Evolutionary conservation across 768 basidiomycete species (phyloP).

Genomic region (Rubroboletus satanas): DNA sequence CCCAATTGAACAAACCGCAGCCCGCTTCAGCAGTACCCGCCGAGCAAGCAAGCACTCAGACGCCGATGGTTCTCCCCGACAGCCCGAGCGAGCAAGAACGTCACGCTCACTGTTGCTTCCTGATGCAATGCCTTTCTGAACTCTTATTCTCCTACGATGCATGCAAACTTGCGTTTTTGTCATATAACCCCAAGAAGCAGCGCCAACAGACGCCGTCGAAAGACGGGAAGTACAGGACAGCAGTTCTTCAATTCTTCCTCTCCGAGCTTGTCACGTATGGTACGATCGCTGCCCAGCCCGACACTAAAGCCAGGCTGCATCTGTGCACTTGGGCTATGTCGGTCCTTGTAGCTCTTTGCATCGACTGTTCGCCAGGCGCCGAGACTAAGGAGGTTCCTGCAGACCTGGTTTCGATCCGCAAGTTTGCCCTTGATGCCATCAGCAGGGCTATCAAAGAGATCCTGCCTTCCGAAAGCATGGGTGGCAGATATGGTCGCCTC

Average conservation of each 20-base stretch:
- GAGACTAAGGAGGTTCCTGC: conserved; percentile 73
- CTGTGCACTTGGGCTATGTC: conserved; percentile 87
- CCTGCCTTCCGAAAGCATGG: conserved; percentile 52
- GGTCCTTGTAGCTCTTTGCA: conserved; percentile 88
- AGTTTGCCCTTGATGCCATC: conserved; percentile 86
- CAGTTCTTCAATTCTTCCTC: conserved; percentile 76
- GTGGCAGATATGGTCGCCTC: conserved; percentile 82
- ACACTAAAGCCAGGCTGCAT: conserved; percentile 51
- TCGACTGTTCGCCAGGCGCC: conserved; percentile 64
- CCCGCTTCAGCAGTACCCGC: neutral
- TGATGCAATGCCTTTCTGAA: conserved; percentile 91
- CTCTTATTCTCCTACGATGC: conserved; percentile 88
- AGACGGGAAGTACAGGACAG: conserved; percentile 61
- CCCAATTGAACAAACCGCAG: conserved; percentile 16
- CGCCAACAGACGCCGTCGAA: conserved; percentile 59
- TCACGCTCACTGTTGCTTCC: conserved; percentile 66
- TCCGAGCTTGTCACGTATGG: conserved; percentile 79
- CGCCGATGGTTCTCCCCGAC: conserved; percentile 11
- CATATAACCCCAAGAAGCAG: conserved; percentile 62
- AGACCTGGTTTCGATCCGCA: conserved; percentile 87
- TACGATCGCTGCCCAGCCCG: conserved; percentile 61
- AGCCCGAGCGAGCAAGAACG: conserved; percentile 23
- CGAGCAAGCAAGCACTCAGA: conserved; percentile 18
- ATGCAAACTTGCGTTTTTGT: conserved; percentile 86
- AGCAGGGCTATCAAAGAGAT: conserved; percentile 84